Evolutionary conservation across 2,329 filamentous ascomycete species (phyloP), one percentile per base, ranked within the genome.

Genomic region (Pezicula rhizophila): DNA sequence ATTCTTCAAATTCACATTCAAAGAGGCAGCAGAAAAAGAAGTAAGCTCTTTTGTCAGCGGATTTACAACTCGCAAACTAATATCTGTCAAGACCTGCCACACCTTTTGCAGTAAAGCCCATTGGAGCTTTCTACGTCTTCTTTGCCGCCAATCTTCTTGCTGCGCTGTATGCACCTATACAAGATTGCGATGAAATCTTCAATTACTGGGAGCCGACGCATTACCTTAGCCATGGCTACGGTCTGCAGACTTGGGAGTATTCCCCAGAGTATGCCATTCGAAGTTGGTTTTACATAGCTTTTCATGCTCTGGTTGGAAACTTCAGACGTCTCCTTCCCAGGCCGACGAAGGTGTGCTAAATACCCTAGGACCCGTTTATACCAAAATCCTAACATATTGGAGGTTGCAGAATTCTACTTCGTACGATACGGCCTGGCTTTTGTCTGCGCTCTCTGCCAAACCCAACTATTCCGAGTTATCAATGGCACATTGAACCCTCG

Each of bases 141-240:
- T 72, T 95, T 41, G 72, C 74, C 26, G 84, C 86, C 56, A 89
- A 89, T 63, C 57, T 86, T 15, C 60, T 92, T 18, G 87, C 92
- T 6, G 93, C 92, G 10, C 62, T 86, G 28, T 92, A 85, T 65
- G 84, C 90, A 2, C 93, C 93, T 0, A 96, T 99, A 56, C 91
- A 96, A 66, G 93, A 99, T 68, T 99, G 93, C 66, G 93, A 99
- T 61, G 93, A 99, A 72, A 92, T 92, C 10, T 99, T 95, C 78
- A 99, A 99, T 67, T 99, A 96, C 74, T 99, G 92, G 90, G 93
- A 99, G 62, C 92, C 93, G 0, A 83, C 91, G 0, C 93, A 99
- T 68, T 99, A 96, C 68, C 78, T 99, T 25, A 86, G 83, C 51
- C 90, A 96, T 72, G 88, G 89, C 60, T 92, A 95, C 63, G 93